Conservation (phyloP, 768 basidiomycete genomes). For the Rhizopogon salebrosus region DNA sequence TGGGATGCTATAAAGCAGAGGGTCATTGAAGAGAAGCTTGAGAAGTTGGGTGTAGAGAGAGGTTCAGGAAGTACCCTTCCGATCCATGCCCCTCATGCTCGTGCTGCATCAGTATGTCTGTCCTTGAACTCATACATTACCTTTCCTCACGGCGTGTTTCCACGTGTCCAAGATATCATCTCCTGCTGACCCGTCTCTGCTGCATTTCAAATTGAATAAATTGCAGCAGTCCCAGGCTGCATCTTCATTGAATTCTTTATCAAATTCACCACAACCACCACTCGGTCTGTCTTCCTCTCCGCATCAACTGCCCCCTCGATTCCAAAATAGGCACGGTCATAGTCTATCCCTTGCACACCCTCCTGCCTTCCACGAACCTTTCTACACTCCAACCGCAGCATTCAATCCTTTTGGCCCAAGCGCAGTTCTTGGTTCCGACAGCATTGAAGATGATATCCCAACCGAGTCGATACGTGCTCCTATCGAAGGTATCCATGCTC, state of each 20-base stretch:
- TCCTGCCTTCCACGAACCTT: constrained; percentile 30
- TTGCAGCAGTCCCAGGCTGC: constrained; percentile 65
- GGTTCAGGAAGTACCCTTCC: constrained; percentile 46
- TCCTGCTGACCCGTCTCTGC: constrained; percentile 80
- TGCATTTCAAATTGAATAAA: constrained; percentile 81
- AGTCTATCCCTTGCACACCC: constrained; percentile 68
- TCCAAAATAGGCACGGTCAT: constrained; percentile 63
- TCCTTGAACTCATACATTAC: constrained; percentile 17
- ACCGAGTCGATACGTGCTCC: constrained; percentile 19
- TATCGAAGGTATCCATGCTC: constrained; percentile 39
- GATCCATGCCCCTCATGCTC: constrained; percentile 70
- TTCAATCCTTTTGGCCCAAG: constrained; percentile 65
- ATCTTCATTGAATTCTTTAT: constrained; percentile 47
- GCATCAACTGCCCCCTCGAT: constrained; percentile 28
- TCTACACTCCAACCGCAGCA: constrained; percentile 32
- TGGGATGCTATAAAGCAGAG: constrained; percentile 72
- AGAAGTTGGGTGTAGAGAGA: constrained; percentile 74
- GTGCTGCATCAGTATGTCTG: constrained; percentile 74
- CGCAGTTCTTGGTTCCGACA: constrained; percentile 50
- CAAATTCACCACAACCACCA: constrained; percentile 62
- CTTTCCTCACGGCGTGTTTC: constrained; percentile 2
- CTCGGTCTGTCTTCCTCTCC: constrained; percentile 53
- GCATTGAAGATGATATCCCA: constrained; percentile 27
- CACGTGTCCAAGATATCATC: constrained; percentile 64
- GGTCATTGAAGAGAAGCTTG: constrained; percentile 76